Evolutionary conservation across 2,329 filamentous ascomycete species (phyloP), one percentile per base, ranked within the genome.

Genomic region (Colletotrichum liriopes): DNA sequence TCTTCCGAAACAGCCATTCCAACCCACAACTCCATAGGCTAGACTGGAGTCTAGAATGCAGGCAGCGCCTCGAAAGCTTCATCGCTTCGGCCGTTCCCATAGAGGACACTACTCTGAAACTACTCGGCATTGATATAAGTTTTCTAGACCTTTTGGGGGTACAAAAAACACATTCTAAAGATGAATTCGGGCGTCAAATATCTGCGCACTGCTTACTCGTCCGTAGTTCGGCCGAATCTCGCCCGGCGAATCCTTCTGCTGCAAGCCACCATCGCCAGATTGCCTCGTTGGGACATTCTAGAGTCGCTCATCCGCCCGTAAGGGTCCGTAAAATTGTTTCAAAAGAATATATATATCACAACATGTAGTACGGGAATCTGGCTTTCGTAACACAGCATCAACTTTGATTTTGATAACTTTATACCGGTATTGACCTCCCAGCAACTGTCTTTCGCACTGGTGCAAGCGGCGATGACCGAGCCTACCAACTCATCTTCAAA

Each of bases 161-260:
- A 37, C 35, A 49, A 11, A 14, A 49, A 2, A 35, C 18, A 3
- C 14, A 18, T 9, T 9, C 29, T 16, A 3, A 11, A n/a, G 8
- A 47, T 47, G 43, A 18, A 20, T 47, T n/a, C 43, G 9, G n/a
- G 43, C n/a, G 9, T 11, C 20, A n/a, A n/a, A 23, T 5, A 3
- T 4, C 3, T 8, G 12, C 9, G 11, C 9, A 9, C n/a, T 2
- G 18, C 47, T 26, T 12, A 41, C 5, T 62, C 45, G 37, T 64
- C 61, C 61, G 61, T 18, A 12, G 5, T 54, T 54, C 47, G 61
- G 61, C 37, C 61, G 61, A 62, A 52, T 49, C 0, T 8, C 35
- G 37, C 26, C 16, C 39, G 14, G 14, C 18, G 23, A 32, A 18
- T 7, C n/a, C 32, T 29, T 20, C 4, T 20, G 54, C 5, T 7